Evolutionary conservation across 495 filamentous ascomycete genomes (phyloP).

Genomic region (Stereocaulon alpinum): DNA sequence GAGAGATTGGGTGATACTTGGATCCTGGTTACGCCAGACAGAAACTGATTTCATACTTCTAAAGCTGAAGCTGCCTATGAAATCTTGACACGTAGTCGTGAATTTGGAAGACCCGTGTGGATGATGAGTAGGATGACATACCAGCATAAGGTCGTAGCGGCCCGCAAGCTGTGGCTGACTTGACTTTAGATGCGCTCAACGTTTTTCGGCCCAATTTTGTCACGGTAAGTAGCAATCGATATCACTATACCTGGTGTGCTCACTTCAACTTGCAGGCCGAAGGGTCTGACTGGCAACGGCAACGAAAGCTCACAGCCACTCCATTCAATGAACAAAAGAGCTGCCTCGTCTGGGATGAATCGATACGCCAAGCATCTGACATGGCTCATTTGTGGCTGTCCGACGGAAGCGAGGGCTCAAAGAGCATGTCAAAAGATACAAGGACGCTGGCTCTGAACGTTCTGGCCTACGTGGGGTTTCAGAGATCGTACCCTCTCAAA

Average conservation of each 20-base stretch:
- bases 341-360: slow-evolving; percentile 33
- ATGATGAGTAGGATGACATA: neutral
- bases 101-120: neutral
- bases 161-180: too few relatives aligned
- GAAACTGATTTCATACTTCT: slow-evolving; percentile 21
- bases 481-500: slow-evolving; percentile 29
- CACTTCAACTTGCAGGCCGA: slow-evolving; percentile 24
- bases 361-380: slow-evolving; percentile 29
- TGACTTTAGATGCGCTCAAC: neutral
- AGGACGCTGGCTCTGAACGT: slow-evolving; percentile 30
- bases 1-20: slow-evolving; percentile 20
- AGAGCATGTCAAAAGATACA: slow-evolving; percentile 26
- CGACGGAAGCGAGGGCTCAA: slow-evolving; percentile 14
- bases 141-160: too few relatives aligned
- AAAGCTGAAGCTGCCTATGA: slow-evolving; percentile 2
- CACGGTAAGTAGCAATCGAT: neutral
- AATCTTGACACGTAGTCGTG: neutral
- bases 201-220: neutral
- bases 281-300: slow-evolving; percentile 33
- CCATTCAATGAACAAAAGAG: slow-evolving; percentile 38
- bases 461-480: slow-evolving; percentile 27
- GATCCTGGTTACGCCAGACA: slow-evolving; percentile 18
- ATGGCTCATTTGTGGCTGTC: slow-evolving; percentile 33
- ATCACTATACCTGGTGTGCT: neutral
- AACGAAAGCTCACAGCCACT: slow-evolving; percentile 30